Conservation (phyloP, 1,284 basidiomycete genomes). For the Prillingera fragicola region DNA sequence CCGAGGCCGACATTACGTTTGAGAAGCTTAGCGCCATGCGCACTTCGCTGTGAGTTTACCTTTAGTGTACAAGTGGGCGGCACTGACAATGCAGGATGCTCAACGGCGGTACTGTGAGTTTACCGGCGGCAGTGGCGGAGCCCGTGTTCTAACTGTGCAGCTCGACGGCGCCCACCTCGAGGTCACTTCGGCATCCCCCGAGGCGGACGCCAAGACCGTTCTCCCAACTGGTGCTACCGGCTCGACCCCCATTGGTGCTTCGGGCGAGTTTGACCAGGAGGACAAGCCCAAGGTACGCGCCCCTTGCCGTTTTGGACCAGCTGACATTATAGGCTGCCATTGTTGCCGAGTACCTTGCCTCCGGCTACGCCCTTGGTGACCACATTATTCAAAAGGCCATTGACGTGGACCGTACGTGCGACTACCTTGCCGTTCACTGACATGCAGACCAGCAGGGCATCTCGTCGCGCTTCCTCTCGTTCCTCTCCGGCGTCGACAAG, state of each 20-base stretch:
- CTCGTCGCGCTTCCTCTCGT: conserved; percentile 71
- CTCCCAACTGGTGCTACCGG: conserved; percentile 35
- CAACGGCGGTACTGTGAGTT: conserved; percentile 47
- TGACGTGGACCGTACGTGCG: conserved; percentile 67
- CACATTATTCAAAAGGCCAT: conserved; percentile 75
- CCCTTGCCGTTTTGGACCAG: not conserved
- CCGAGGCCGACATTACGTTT: conserved; percentile 47
- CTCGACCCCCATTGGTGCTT: conserved; percentile 38
- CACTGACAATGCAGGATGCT: conserved; percentile 32
- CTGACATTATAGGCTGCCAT: conserved; percentile 51
- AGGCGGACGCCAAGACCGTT: conserved; percentile 32
- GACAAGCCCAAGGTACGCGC: conserved; percentile 48
- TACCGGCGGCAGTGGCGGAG: no score
- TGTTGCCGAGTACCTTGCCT: conserved; percentile 77
- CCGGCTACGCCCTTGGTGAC: conserved; percentile 77
- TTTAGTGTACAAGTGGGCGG: not conserved
- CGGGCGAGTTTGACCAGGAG: conserved; percentile 44
- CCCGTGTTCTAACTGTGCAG: conserved; percentile 17
- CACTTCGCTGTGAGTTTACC: conserved; percentile 40
- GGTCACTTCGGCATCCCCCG: conserved; percentile 42
- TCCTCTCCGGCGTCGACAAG: conserved; percentile 65
- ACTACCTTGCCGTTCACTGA: not conserved
- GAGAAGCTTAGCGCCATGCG: conserved; percentile 49
- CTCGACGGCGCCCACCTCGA: conserved; percentile 50
- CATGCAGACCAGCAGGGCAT: conserved; percentile 72